Percentiles rank a stretch among this genome's conserved stretches.
Conservation (phyloP, 2,329 filamentous ascomycete genomes). For the Fusarium guadeloupense region DNA sequence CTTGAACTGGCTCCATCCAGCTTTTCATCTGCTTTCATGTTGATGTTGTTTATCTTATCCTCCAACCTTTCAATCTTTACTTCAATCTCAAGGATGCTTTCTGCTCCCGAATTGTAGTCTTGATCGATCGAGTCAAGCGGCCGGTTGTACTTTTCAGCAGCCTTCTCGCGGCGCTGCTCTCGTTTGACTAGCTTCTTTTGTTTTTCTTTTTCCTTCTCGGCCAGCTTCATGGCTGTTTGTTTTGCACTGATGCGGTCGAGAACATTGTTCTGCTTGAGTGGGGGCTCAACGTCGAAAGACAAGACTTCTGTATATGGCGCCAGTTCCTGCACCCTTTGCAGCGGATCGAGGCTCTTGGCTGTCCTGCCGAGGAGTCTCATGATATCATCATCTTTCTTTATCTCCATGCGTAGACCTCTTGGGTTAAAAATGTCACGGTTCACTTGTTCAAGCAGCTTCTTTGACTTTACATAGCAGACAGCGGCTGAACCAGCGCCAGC, state of each 20-base stretch:
- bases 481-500: slow-evolving; percentile 10
- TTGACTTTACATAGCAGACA: slow-evolving; percentile 10
- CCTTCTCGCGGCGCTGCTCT: not conserved
- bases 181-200: slow-evolving; percentile 1
- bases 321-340: not conserved
- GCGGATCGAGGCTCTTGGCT: slow-evolving; percentile 8
- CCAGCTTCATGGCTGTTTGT: slow-evolving; percentile 6
- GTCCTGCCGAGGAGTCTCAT: slow-evolving; percentile 3
- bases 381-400: slow-evolving; percentile 5
- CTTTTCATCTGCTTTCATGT: not conserved
- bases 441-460: not conserved
- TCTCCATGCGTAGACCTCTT: slow-evolving; percentile 10
- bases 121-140: slow-evolving; percentile 7
- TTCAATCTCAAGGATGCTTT: not conserved
- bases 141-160: not conserved
- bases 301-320: not conserved
- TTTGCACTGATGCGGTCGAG: slow-evolving; percentile 21
- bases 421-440: slow-evolving; percentile 3
- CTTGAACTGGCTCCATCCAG: not conserved
- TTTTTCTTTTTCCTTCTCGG: slow-evolving; percentile 2
- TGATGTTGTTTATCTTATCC: not conserved
- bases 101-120: not conserved
- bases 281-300: slow-evolving; percentile 13
- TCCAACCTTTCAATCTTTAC: slow-evolving; percentile 1
- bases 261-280: not conserved